Conservation (phyloP, 1,139 yeast species). For the Kluyveromyces sp. region DNA sequence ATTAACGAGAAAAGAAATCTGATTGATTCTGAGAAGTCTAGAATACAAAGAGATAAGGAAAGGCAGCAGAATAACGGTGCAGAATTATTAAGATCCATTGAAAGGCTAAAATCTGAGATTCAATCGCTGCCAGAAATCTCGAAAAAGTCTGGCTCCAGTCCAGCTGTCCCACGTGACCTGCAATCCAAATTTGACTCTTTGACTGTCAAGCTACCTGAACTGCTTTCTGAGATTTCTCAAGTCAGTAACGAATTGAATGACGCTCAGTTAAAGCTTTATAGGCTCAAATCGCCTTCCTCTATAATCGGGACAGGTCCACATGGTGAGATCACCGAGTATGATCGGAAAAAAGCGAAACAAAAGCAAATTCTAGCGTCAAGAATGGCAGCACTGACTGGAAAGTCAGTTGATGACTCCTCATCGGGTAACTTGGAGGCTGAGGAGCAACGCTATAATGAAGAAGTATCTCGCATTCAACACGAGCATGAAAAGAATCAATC, state of each 20-base stretch:
- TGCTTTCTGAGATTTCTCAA: slow-evolving; percentile 53
- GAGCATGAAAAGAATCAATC: slow-evolving; percentile 51
- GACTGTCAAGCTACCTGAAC: slow-evolving; percentile 61
- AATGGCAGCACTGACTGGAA: slow-evolving; percentile 90
- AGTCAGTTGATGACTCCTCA: slow-evolving; percentile 41
- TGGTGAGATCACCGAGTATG: slow-evolving; percentile 77
- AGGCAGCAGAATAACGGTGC: slow-evolving; percentile 21
- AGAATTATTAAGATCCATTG: slow-evolving; percentile 44
- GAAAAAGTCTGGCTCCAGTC: slow-evolving; percentile 22
- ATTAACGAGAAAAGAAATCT: slow-evolving; percentile 57
- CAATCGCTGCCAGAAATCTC: slow-evolving; percentile 29
- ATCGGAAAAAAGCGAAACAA: slow-evolving; percentile 69
- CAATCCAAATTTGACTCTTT: slow-evolving; percentile 36
- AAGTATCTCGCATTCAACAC: slow-evolving; percentile 45
- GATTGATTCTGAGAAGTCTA: slow-evolving; percentile 51
- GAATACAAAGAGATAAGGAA: slow-evolving; percentile 42
- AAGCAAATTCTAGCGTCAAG: slow-evolving; percentile 72
- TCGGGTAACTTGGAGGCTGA: slow-evolving; percentile 45
- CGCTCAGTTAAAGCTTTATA: slow-evolving; percentile 57
- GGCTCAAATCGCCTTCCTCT: slow-evolving; percentile 58
- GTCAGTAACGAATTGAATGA: slow-evolving; percentile 65
- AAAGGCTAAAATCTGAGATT: slow-evolving; percentile 56
- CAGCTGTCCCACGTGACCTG: slow-evolving; percentile 28
- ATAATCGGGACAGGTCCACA: slow-evolving; percentile 78
- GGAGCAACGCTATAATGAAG: slow-evolving; percentile 52